These are phyloP conservation scores for Pontederia crassipes DNA, from an alignment of 176 grass and related monocot species.

Conservation along the genomic window DNA sequence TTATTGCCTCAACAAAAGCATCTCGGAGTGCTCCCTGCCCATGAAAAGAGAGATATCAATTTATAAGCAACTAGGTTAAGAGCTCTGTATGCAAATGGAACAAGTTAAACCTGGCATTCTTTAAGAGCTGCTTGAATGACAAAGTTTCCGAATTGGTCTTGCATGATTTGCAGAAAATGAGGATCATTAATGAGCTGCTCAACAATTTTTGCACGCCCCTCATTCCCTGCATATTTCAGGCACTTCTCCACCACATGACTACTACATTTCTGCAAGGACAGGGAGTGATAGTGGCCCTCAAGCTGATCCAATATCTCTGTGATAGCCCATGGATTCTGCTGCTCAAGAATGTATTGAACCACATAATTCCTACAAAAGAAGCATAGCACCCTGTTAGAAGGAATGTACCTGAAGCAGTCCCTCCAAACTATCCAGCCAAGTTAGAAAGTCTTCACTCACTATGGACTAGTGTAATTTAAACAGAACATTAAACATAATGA, in stretches of 20 bases:
- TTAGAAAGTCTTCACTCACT: not conserved
- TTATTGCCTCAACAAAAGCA: conserved; percentile 1
- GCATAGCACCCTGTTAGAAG: conserved; percentile 14
- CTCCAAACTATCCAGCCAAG: not conserved
- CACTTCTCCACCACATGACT: conserved; percentile 81
- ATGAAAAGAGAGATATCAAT: not conserved
- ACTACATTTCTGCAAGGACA: conserved; percentile 79
- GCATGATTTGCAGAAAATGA: conserved; percentile 28
- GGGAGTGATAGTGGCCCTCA: conserved; percentile 25
- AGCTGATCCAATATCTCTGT: conserved; percentile 46
- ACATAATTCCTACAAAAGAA: conserved; percentile 72
- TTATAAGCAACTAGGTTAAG: not conserved
- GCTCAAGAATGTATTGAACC: conserved; percentile 61
- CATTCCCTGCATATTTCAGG: conserved; percentile 22
- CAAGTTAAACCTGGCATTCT: conserved; percentile 10
- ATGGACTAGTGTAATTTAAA: too few relatives aligned
- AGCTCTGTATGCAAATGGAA: not conserved
- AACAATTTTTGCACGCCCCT: conserved; percentile 25
- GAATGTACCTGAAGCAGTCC: not conserved
- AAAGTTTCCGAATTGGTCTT: conserved; percentile 6
- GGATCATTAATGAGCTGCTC: conserved; percentile 53
- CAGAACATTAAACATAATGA: too few relatives aligned
- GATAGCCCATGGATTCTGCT: conserved; percentile 42
- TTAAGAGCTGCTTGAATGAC: conserved; percentile 14
- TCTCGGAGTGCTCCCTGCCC: not conserved